These are phyloP conservation scores for Salix arbutifolia DNA, from an alignment of 345 rosid genomes.

Conservation along the genomic window DNA sequence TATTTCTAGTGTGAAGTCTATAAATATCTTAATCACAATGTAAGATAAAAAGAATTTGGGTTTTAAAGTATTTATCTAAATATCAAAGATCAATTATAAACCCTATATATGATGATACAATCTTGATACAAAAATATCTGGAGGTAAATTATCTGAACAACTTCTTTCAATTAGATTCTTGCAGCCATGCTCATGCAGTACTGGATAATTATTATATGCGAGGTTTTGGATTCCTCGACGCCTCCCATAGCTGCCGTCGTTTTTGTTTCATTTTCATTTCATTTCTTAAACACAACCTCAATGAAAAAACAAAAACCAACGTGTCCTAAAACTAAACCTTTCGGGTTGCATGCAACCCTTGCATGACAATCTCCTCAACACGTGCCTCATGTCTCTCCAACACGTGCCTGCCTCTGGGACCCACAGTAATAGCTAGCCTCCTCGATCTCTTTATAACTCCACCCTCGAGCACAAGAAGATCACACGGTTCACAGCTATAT, in stretches of 20 bases:
- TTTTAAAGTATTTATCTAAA: no score
- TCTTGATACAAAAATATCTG: neutral
- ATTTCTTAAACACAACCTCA: neutral
- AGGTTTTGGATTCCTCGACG: neutral
- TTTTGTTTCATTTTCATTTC: neutral
- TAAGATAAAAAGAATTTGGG: no score
- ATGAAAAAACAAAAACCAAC: slow-evolving; percentile 19
- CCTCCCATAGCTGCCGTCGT: neutral
- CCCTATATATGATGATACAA: no score
- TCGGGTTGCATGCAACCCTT: slow-evolving; percentile 35
- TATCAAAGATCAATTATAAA: no score
- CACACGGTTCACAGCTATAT: no score
- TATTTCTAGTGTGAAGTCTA: no score
- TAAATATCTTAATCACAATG: no score
- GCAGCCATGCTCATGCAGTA: neutral
- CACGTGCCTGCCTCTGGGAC: slow-evolving; percentile 22
- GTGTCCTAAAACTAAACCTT: slow-evolving; percentile 31
- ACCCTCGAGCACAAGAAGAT: neutral
- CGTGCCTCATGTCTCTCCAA: slow-evolving; percentile 25
- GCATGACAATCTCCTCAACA: slow-evolving; percentile 46
- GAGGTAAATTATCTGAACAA: no score
- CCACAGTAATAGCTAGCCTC: neutral
- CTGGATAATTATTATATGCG: neutral
- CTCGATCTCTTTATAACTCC: slow-evolving; percentile 20
- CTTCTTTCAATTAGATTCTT: neutral